Evolutionary conservation across 73 alveolate species (phyloP).

Genomic region (Paramecium tetraurelia): DNA sequence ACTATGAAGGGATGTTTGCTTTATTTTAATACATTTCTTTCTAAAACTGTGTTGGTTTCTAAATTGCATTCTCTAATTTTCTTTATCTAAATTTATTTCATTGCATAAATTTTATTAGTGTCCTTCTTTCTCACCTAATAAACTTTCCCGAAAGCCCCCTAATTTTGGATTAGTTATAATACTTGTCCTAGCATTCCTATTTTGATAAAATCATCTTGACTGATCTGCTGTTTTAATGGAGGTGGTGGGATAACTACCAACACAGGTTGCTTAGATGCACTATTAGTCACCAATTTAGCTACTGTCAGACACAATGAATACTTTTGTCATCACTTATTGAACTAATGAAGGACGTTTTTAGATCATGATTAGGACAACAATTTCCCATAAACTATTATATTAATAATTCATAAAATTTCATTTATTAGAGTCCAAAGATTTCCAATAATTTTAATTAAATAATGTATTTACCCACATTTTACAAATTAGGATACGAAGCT

Average conservation of each 20-base stretch:
- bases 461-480: conserved; percentile 86
- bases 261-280: background rate
- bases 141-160: conserved; percentile 92
- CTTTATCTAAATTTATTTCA: conserved; percentile 86
- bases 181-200: background rate
- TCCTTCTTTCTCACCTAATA: conserved; percentile 85
- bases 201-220: conserved; percentile 10
- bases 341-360: background rate
- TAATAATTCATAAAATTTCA: background rate
- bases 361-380: conserved; percentile 13
- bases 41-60: conserved; percentile 84
- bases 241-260: background rate
- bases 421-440: background rate
- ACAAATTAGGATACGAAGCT: conserved; percentile 79
- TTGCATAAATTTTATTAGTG: conserved; percentile 76
- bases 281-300: background rate
- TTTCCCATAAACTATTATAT: background rate
- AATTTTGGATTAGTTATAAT: conserved; percentile 68
- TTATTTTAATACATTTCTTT: conserved; percentile 80
- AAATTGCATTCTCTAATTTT: conserved; percentile 75
- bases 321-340: background rate
- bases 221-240: background rate
- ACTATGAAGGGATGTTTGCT: conserved; percentile 86
- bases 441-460: conserved; percentile 14
- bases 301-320: background rate